Percentiles rank a stretch among this genome's conserved stretches.
These are phyloP conservation scores for Goffeauzyma gilvescens DNA, from an alignment of 768 basidiomycete species.

Conservation along the genomic window DNA sequence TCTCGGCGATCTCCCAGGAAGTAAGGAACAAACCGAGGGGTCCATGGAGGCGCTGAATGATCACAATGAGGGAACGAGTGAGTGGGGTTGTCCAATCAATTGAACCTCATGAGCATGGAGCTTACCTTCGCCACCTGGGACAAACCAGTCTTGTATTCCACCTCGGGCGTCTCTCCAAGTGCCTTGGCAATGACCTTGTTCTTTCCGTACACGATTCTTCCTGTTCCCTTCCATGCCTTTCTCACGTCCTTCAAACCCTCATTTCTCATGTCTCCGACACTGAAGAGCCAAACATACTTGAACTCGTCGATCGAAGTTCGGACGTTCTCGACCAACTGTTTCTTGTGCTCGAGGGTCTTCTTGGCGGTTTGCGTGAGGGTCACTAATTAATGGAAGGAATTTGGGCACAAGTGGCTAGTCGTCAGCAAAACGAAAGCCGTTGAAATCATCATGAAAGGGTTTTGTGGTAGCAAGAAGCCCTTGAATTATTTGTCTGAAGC, in stretches of 20 bases:
- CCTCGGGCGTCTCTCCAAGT: conserved; percentile 65
- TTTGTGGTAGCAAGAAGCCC: too few species aligned
- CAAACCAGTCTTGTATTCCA: conserved; percentile 63
- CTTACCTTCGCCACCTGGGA: conserved; percentile 59
- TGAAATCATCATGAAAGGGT: background rate
- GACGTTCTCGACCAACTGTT: conserved; percentile 57
- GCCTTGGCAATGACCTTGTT: conserved; percentile 81
- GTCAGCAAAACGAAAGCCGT: background rate
- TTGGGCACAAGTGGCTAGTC: too few species aligned
- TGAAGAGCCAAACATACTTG: conserved; percentile 88
- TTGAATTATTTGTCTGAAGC: conserved; percentile 11
- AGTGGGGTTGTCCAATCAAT: background rate
- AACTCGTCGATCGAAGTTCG: conserved; percentile 71
- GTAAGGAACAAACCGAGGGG: conserved; percentile 89
- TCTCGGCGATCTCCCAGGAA: conserved; percentile 70
- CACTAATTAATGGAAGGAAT: too few species aligned
- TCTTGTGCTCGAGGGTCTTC: conserved; percentile 83
- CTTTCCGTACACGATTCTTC: conserved; percentile 73
- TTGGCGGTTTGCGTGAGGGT: conserved; percentile 85
- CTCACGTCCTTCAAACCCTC: conserved; percentile 83
- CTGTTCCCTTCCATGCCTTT: conserved; percentile 79
- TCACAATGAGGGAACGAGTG: background rate
- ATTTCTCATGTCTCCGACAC: conserved; percentile 89
- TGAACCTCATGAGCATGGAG: conserved; percentile 2
- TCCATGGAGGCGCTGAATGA: conserved; percentile 66